Evolutionary conservation across 441 rosid genomes (phyloP), one percentile per base, ranked within the genome.

Genomic region (Brassica hybrid): DNA sequence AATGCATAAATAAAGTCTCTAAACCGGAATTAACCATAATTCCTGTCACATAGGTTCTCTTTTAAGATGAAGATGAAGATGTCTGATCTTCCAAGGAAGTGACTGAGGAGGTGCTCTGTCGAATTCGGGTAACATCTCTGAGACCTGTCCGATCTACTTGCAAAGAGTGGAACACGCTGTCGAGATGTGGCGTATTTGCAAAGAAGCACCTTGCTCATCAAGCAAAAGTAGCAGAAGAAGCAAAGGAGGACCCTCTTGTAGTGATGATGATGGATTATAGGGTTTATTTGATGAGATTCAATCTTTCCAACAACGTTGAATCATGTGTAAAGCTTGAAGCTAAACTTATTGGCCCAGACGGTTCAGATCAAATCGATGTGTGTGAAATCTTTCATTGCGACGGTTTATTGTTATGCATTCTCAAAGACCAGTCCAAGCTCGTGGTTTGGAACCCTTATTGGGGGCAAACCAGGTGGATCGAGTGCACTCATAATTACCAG

Each of bases 121-220:
- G 59, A 34, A 4, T 50, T 68, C 61, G 27, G 1, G 1, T 68
- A 11, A 52, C 16, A 52, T 52, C 72, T 27, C 25, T 50, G 9
- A 52, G 61, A 50, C 12, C 3, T 0, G 43, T 52, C 43, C 11
- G 72, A 50, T 14, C 43, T 1, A 68, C 43, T 50, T 68, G 61
- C 61, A 50, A 27, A 52, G 52, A 5, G 14, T 50, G 60, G 72
- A 68, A 50, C 60, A 27, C 9, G 17, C 14, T 50, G 56, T 50
- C 61, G 3, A 68, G 7, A 68, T 5, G 2, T 68, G 7, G 0
- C 16, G 32, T 9, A n/a, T 68, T 52, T 52, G 45, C 25, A 52
- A 54, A 69, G 62, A 54, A 16, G 21, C 58, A 67, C 71, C 43
- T 62, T 62, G 66, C 7, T 64, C 14, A 4, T 16, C 62, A 69